Evolutionary conservation across 139 green algal genomes (phyloP).

Genomic region (Gonium pectorale): DNA sequence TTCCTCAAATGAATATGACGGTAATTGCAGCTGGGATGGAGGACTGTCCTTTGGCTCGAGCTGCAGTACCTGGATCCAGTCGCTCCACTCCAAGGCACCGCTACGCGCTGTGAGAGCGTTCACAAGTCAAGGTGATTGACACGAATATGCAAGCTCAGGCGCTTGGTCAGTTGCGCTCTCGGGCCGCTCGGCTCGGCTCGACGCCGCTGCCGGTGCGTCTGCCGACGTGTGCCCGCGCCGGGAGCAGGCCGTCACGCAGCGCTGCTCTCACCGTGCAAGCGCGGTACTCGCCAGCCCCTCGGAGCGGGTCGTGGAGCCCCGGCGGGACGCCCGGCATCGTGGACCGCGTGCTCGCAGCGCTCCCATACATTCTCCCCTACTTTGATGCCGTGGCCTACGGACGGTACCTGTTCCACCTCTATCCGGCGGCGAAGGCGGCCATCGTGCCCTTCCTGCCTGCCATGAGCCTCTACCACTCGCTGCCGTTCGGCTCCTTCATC

Average conservation of each 20-base stretch:
- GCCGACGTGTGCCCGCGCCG: too few species aligned
- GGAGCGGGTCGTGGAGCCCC: neutral
- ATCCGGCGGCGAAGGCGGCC: slow-evolving; percentile 36
- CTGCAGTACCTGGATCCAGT: too few species aligned
- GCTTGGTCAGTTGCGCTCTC: too few species aligned
- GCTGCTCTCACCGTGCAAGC: neutral
- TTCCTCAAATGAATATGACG: too few species aligned
- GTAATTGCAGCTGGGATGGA: too few species aligned
- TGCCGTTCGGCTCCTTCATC: slow-evolving; percentile 67
- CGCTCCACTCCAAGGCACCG: too few species aligned
- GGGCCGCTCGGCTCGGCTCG: neutral
- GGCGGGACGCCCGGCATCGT: slow-evolving; percentile 22
- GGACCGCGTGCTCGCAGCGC: slow-evolving; percentile 56
- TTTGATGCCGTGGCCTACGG: slow-evolving; percentile 66
- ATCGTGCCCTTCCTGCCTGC: slow-evolving; percentile 57
- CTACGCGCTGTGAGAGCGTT: too few species aligned
- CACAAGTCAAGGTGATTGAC: too few species aligned
- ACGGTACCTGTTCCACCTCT: slow-evolving; percentile 68
- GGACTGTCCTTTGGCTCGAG: too few species aligned
- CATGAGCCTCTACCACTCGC: slow-evolving; percentile 57
- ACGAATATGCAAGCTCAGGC: too few species aligned
- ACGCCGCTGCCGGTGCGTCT: neutral
- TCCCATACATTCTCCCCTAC: slow-evolving; percentile 68
- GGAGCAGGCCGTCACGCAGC: neutral
- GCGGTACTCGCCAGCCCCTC: slow-evolving; percentile 36